Percentiles rank a stretch among this genome's conserved stretches.
phyloP scores from a whole-genome alignment of 2,329 filamentous ascomycete species.

The Colletotrichum karsti region DNA sequence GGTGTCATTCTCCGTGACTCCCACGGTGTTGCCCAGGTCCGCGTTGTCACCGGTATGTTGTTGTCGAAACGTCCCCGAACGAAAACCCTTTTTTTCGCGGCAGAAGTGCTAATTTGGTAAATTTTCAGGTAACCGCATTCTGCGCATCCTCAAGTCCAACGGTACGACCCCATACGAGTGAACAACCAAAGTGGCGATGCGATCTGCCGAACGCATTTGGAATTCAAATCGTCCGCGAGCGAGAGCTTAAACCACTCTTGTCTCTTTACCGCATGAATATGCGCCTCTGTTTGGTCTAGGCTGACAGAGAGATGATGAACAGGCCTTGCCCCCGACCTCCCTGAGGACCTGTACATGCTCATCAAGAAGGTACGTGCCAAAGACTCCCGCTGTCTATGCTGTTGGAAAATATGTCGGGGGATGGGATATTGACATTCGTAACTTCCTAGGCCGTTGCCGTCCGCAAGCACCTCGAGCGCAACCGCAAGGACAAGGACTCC shows the following conservation, averaged over 20 bases:
- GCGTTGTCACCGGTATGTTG: slow-evolving; percentile 90
- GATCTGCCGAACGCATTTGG: background rate
- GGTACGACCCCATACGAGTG: slow-evolving; percentile 74
- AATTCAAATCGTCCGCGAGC: slow-evolving; percentile 14
- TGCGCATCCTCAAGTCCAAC: slow-evolving; percentile 96
- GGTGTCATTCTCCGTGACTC: slow-evolving; percentile 98
- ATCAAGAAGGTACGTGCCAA: slow-evolving; percentile 98
- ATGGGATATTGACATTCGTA: background rate
- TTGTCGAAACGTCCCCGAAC: background rate
- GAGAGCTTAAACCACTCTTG: slow-evolving; percentile 6
- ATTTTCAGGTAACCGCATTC: slow-evolving; percentile 94
- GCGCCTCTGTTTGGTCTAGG: slow-evolving; percentile 91
- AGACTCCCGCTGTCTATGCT: background rate
- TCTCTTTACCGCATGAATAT: slow-evolving; percentile 31
- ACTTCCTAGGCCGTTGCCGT: slow-evolving; percentile 85
- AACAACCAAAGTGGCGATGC: slow-evolving; percentile 24
- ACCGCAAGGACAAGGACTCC: slow-evolving; percentile 99
- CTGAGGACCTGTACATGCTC: slow-evolving; percentile 99
- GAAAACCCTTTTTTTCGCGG: background rate
- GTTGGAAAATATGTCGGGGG: background rate
- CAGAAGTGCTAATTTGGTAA: slow-evolving; percentile 44
- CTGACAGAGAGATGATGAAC: slow-evolving; percentile 88
- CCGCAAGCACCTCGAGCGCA: slow-evolving; percentile 99
- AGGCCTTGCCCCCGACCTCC: slow-evolving; percentile 98
- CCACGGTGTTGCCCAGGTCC: slow-evolving; percentile 98